Percentiles rank a stretch among this genome's conserved stretches.
Evolutionary conservation across 192 early-diverging fungal species (phyloP).

Genomic region (Rhizophagus clarus): DNA sequence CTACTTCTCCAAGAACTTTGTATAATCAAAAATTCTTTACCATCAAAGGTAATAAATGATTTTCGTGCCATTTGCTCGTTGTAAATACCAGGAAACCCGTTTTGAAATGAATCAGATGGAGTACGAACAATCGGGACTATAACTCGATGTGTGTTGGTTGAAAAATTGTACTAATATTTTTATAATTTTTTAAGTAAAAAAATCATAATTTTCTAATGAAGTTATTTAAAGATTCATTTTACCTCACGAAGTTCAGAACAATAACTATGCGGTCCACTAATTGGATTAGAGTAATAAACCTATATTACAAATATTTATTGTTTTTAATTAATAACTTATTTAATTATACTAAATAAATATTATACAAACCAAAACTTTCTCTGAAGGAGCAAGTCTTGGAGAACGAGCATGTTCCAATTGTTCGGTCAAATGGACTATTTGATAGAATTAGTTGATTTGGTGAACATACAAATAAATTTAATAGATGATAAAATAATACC

Average conservation of each 20-base stretch:
- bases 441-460: not conserved
- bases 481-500: not conserved
- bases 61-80: constrained; percentile 53
- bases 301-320: not conserved
- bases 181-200: not conserved
- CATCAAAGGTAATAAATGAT: constrained; percentile 35
- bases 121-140: constrained; percentile 46
- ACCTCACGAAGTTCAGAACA: constrained; percentile 56
- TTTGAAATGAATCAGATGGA: constrained; percentile 33
- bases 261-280: constrained; percentile 71
- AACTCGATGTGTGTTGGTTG: constrained; percentile 31
- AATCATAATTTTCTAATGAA: not conserved
- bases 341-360: not conserved
- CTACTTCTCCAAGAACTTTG: constrained; percentile 37
- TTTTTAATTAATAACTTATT: not conserved
- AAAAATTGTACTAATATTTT: not conserved
- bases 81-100: constrained; percentile 73
- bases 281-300: constrained; percentile 63
- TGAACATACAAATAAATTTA: not conserved
- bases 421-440: not conserved
- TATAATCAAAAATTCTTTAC: constrained; percentile 33
- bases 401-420: constrained; percentile 53
- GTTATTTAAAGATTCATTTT: constrained; percentile 5
- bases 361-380: not conserved
- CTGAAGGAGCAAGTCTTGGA: constrained; percentile 62